These are phyloP conservation scores for Friedmanniomyces endolithicus DNA, from an alignment of 495 filamentous ascomycete genomes.

Conservation along the genomic window DNA sequence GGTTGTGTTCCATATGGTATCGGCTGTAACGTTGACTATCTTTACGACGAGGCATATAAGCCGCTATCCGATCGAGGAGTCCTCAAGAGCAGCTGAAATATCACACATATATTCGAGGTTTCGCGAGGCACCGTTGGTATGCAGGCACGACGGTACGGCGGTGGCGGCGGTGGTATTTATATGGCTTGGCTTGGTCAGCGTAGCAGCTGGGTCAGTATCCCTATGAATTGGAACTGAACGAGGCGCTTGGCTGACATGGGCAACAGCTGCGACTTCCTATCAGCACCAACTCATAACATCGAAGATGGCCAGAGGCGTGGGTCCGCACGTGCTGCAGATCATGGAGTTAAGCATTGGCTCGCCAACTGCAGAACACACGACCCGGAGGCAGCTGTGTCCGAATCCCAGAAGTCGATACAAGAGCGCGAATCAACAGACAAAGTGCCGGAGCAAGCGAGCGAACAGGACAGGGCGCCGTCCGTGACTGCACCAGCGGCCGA, in stretches of 20 bases:
- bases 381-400: background rate
- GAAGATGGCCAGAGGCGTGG: conserved; percentile 7
- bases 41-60: conserved; percentile 32
- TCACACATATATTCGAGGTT: conserved; percentile 22
- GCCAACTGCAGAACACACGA: background rate
- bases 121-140: conserved; percentile 25
- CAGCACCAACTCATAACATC: conserved; percentile 4
- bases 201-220: conserved; percentile 5
- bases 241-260: background rate
- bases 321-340: conserved; percentile 2
- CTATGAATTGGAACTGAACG: too few species aligned
- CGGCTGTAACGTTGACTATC: conserved; percentile 34
- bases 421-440: background rate
- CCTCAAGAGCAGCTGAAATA: conserved; percentile 18
- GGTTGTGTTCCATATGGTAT: conserved; percentile 31
- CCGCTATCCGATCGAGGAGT: conserved; percentile 25
- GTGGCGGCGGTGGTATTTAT: conserved; percentile 34
- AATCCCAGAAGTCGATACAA: background rate
- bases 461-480: background rate
- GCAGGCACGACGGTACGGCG: conserved; percentile 31
- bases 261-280: conserved; percentile 12
- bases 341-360: background rate
- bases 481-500: conserved; percentile 11
- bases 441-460: background rate
- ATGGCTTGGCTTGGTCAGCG: conserved; percentile 29